Base-by-base conservation (phyloP, 2,329 filamentous ascomycete genomes). In the Pezicula neosporulosa region DNA sequence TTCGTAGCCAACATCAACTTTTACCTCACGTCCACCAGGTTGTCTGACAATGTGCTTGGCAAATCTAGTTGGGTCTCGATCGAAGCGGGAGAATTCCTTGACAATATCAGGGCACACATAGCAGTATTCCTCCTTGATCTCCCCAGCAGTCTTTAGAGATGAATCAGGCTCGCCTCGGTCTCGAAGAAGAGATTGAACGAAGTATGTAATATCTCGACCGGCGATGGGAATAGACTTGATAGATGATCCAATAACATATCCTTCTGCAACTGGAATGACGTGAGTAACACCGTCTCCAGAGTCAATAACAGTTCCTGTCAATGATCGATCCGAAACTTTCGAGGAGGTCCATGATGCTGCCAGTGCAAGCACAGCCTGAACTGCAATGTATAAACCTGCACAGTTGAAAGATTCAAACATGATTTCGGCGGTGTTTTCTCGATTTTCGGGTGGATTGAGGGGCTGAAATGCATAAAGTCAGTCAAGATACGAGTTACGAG, bases 381-480 rank as follows among this genome's bases (percentile, higher is more conserved):
- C 94, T 44, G 94, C 94, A 69, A 99, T 99, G 74, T 99, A 99
- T 59, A 99, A 86, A 74, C 94, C 94, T 52, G 94, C 93, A 71
- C 94, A 97, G 76, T 99, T 99, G 80, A 99, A 99, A 3, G 94
- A 97, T 70, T 99, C 94, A 76, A 99, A 99, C 84, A 99, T 97
- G 73, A 99, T 99, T 71, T 99, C 94, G 71, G 94, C 94, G 24
- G 94, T 97, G 70, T 96, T 97, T 74, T 99, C 94, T 68, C 94
- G 91, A 74, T 99, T 97, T 76, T 99, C 94, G 27, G 94, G 94
- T 35, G 94, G 94, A 72, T 99, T 99, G 67, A 99, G 81, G 58
- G 94, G 94, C 89, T 96, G 18, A 28, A 39, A 10, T 27, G 42
- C 27, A 27, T 18, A 16, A 21, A 44, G 42, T 33, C 10, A 33